Percentiles rank a stretch among this genome's conserved stretches.
phyloP scores from a whole-genome alignment of 1,139 yeast species.

The Geotrichum restrictum region DNA sequence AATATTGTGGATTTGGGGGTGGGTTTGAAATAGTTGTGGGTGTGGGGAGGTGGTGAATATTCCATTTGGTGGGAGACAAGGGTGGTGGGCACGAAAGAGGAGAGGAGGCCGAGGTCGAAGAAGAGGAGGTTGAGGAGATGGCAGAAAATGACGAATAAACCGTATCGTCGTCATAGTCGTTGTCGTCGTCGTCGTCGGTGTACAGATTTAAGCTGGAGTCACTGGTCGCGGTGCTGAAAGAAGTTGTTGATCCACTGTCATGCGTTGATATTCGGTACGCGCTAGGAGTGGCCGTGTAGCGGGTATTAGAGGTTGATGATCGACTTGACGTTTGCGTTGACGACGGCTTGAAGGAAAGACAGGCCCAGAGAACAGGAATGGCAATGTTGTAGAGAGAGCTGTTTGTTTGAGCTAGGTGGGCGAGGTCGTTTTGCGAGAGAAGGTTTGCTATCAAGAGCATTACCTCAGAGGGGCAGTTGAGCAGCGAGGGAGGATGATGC shows the following conservation, averaged over 20 bases:
- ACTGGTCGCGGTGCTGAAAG: too few relatives aligned
- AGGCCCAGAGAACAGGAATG: conserved; percentile 9
- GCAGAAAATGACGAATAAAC: background rate
- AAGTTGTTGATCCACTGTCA: too few relatives aligned
- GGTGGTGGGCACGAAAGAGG: background rate
- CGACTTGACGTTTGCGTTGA: too few relatives aligned
- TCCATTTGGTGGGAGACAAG: background rate
- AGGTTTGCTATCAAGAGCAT: conserved; percentile 1
- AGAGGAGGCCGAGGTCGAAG: too few relatives aligned
- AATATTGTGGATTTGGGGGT: too few relatives aligned
- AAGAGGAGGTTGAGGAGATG: background rate
- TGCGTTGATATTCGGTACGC: too few relatives aligned
- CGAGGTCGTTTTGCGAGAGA: conserved; percentile 5
- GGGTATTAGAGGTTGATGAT: too few relatives aligned
- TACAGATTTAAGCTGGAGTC: too few relatives aligned
- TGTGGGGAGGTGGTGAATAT: background rate
- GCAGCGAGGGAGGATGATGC: background rate
- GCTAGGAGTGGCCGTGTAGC: too few relatives aligned
- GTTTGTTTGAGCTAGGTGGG: conserved; percentile 6
- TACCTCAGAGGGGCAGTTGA: conserved; percentile 10
- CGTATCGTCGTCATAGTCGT: background rate
- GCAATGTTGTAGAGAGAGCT: background rate
- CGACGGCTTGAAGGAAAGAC: background rate
- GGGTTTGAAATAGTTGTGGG: too few relatives aligned
- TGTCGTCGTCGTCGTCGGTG: background rate